phyloP scores from a whole-genome alignment of 345 rosid species.

The Xanthoceras sorbifolium region DNA sequence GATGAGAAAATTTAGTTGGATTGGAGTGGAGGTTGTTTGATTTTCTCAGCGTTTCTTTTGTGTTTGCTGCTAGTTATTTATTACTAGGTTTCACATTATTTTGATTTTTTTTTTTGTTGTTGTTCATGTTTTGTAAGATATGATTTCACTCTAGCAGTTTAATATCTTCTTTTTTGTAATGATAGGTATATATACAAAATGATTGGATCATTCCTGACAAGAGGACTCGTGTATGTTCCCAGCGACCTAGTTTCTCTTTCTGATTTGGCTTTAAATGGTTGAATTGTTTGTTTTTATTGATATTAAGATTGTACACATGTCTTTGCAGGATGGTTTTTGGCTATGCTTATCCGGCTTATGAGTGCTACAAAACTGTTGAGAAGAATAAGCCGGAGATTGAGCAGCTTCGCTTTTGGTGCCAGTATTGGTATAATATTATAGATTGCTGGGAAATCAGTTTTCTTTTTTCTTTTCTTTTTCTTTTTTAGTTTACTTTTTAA shows the following conservation, averaged over 20 bases:
- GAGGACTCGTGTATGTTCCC: conserved; percentile 46
- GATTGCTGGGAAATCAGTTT: background rate
- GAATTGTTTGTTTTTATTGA: background rate
- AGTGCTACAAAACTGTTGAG: conserved; percentile 64
- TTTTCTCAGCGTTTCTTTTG: conserved; percentile 16
- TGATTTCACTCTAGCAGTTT: background rate
- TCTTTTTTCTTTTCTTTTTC: too few relatives aligned
- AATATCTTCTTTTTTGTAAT: background rate
- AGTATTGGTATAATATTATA: conserved; percentile 46
- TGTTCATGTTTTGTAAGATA: too few relatives aligned
- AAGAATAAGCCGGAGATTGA: conserved; percentile 61
- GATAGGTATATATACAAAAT: conserved; percentile 31
- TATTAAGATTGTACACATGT: conserved; percentile 6
- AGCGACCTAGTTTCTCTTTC: background rate
- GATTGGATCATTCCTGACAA: conserved; percentile 58
- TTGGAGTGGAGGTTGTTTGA: background rate
- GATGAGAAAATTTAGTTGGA: conserved; percentile 13
- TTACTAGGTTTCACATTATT: background rate
- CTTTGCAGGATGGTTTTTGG: conserved; percentile 53
- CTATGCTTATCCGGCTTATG: conserved; percentile 69
- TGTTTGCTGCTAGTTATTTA: conserved; percentile 1
- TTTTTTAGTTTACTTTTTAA: background rate
- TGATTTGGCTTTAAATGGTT: background rate
- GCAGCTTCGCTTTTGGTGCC: conserved; percentile 71
- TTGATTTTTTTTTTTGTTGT: background rate